These are phyloP conservation scores for Candolleomyces efflorescens DNA, from an alignment of 768 basidiomycete genomes.

Conservation along the genomic window DNA sequence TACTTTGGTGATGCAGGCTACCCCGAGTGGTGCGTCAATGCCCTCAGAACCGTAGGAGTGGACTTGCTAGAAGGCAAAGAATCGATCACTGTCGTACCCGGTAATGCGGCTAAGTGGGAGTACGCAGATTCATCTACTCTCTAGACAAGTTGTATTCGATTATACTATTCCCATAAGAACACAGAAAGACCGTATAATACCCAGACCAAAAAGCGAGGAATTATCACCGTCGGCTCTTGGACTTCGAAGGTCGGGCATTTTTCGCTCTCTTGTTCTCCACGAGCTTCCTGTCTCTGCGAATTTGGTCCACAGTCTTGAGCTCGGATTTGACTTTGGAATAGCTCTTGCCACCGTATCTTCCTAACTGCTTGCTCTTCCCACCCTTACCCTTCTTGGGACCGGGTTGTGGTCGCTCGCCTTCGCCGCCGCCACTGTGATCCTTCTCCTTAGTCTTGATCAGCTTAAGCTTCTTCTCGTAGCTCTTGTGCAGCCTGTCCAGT, in stretches of 20 bases:
- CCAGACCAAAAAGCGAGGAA: not conserved
- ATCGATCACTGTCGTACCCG: conserved; percentile 45
- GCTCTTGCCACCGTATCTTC: conserved; percentile 57
- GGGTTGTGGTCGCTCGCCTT: conserved; percentile 6
- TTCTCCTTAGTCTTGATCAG: conserved; percentile 56
- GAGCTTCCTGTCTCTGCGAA: conserved; percentile 68
- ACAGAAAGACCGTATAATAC: not conserved
- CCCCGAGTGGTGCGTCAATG: conserved; percentile 87
- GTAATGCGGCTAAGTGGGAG: conserved; percentile 78
- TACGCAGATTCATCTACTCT: conserved; percentile 43
- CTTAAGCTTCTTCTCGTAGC: conserved; percentile 72
- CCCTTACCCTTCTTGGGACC: conserved; percentile 5
- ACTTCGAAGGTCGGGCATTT: conserved; percentile 69
- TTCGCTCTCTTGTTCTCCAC: conserved; percentile 66
- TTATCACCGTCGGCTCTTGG: conserved; percentile 29
- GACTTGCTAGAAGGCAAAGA: conserved; percentile 63
- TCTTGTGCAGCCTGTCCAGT: conserved; percentile 64
- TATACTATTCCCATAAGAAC: not conserved
- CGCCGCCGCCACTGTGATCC: conserved; percentile 18
- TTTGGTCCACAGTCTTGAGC: conserved; percentile 84
- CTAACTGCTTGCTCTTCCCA: conserved; percentile 29
- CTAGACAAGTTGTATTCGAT: not conserved
- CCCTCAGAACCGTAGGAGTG: conserved; percentile 76
- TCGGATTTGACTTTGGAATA: conserved; percentile 69
- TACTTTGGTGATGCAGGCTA: conserved; percentile 80